Evolutionary conservation across 2,329 filamentous ascomycete species (phyloP).

Genomic region (Furcasterigmium furcatum): DNA sequence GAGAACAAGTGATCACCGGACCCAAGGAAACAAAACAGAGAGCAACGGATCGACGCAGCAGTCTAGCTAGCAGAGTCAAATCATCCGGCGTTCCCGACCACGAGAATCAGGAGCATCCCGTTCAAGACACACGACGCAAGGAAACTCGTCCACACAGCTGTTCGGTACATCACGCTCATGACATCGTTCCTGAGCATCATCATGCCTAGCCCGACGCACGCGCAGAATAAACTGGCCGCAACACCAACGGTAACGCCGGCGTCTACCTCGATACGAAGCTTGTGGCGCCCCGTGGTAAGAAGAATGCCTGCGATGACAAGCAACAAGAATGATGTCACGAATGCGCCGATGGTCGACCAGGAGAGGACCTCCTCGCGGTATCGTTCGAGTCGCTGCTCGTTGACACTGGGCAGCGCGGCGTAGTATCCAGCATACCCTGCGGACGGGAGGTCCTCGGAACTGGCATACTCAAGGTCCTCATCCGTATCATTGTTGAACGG

Average conservation of each 20-base stretch:
- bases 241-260: conserved; percentile 69
- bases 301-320: conserved; percentile 63
- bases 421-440: conserved; percentile 52
- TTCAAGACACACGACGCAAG: conserved; percentile 35
- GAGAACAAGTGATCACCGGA: conserved; percentile 2
- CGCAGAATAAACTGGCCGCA: conserved; percentile 62
- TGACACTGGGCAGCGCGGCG: conserved; percentile 47
- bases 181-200: conserved; percentile 49
- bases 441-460: conserved; percentile 45
- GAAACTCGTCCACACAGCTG: conserved; percentile 34
- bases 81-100: conserved; percentile 34
- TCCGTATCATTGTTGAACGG: conserved; percentile 33
- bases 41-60: background rate
- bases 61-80: too few species aligned
- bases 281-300: conserved; percentile 64
- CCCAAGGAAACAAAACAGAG: background rate
- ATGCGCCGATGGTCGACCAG: conserved; percentile 49
- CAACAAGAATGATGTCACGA: conserved; percentile 59
- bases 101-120: conserved; percentile 38
- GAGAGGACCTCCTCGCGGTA: conserved; percentile 55
- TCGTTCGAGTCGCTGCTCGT: conserved; percentile 44
- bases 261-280: conserved; percentile 68
- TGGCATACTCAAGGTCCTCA: conserved; percentile 48
- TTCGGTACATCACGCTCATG: conserved; percentile 37
- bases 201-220: conserved; percentile 57